A percentile compares a stretch with the other conserved stretches of the same genome.
Conservation (phyloP, 2,329 filamentous ascomycete genomes). For the Bipolaris oryzae region DNA sequence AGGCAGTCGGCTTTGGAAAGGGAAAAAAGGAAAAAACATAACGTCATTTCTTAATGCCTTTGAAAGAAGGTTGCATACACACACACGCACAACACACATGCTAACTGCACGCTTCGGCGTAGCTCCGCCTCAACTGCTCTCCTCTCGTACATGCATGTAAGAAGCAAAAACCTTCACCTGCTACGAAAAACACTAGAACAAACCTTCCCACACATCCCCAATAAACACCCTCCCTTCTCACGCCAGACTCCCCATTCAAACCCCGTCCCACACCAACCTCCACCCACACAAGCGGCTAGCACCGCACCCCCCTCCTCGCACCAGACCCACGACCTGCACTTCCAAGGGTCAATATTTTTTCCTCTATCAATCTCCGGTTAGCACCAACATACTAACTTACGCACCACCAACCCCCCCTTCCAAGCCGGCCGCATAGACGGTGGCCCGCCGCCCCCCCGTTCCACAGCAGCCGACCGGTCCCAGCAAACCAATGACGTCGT, state of each 20-base stretch:
- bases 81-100: background rate
- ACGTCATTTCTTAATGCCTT: too few relatives aligned
- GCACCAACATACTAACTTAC: background rate
- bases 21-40: background rate
- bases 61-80: background rate
- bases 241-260: background rate
- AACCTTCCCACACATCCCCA: background rate
- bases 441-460: conserved; percentile 5
- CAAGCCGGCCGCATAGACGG: conserved; percentile 11
- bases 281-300: background rate
- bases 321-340: background rate
- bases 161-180: background rate
- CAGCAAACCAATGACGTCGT: background rate
- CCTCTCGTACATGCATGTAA: background rate
- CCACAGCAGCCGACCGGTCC: conserved; percentile 8
- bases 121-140: background rate
- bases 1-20: background rate
- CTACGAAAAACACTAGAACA: background rate
- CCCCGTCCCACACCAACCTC: background rate
- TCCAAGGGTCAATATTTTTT: background rate
- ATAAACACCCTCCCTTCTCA: background rate
- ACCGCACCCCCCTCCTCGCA: background rate
- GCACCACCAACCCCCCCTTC: background rate
- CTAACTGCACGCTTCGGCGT: too few relatives aligned
- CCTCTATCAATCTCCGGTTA: conserved; percentile 1